These are phyloP conservation scores for Ceratobasidium papillatum DNA, from an alignment of 1,284 basidiomycete genomes.

Conservation along the genomic window DNA sequence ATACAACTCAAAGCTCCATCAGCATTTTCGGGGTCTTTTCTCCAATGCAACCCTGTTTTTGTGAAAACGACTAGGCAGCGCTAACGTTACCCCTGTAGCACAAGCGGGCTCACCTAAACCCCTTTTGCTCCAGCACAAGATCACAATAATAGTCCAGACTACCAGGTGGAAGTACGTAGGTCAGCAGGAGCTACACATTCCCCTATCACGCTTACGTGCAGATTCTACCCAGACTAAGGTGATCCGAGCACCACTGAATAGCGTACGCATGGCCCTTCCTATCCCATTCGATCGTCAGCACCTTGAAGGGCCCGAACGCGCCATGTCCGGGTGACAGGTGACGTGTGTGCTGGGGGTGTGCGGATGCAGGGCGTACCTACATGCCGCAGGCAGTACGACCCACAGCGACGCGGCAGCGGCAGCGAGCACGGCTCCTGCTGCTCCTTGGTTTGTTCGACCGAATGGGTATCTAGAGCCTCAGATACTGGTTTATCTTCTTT, in stretches of 20 bases:
- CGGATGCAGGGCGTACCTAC: not conserved
- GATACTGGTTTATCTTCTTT: not conserved
- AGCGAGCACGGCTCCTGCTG: not conserved
- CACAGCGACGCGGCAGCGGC: not conserved
- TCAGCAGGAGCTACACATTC: not conserved
- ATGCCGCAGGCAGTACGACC: not conserved
- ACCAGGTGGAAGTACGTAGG: not conserved
- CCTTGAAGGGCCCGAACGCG: not conserved
- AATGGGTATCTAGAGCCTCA: not conserved
- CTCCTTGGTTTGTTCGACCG: not conserved
- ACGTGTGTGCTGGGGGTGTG: not conserved
- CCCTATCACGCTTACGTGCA: not conserved
- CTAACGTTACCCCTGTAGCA: not conserved
- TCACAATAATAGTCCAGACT: not conserved
- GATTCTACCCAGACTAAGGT: not conserved
- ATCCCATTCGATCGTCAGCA: slow-evolving; percentile 2
- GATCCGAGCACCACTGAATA: slow-evolving; percentile 1
- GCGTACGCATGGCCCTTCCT: not conserved
- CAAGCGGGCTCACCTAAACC: not conserved
- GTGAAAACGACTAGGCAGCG: not conserved
- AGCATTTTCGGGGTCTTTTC: not conserved
- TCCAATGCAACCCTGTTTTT: not conserved
- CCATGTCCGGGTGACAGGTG: not conserved
- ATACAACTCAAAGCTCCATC: not conserved
- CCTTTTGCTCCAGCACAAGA: not conserved